Evolutionary conservation across 176 grass and related monocot species (phyloP).

Genomic region (Carex myosuroides): DNA sequence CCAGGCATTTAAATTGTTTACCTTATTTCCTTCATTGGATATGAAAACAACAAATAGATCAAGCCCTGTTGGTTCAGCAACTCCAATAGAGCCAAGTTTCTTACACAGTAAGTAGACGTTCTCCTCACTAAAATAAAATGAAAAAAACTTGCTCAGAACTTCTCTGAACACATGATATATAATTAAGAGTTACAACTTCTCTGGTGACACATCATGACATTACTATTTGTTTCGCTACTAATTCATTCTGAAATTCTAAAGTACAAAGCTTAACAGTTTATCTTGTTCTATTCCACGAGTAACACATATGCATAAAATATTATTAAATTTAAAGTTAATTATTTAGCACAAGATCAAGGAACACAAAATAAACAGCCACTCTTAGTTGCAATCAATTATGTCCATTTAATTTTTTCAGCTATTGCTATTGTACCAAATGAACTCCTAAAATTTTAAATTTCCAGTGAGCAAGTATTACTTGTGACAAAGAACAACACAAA

Average conservation of each 20-base stretch:
- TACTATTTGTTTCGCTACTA: background rate
- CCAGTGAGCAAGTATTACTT: background rate
- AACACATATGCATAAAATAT: background rate
- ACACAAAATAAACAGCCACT: background rate
- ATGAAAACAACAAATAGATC: constrained; percentile 85
- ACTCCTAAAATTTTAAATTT: background rate
- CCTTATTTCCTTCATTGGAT: constrained; percentile 71
- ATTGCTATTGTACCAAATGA: background rate
- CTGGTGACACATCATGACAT: background rate
- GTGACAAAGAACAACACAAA: background rate
- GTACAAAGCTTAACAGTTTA: background rate
- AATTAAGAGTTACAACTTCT: background rate
- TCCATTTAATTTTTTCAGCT: background rate
- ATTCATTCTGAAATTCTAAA: background rate
- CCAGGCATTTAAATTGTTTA: background rate
- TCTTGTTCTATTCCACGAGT: background rate
- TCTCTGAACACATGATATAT: background rate
- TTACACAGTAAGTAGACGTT: constrained; percentile 84
- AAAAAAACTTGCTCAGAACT: background rate
- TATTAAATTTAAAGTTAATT: background rate
- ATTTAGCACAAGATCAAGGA: background rate
- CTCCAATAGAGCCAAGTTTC: constrained; percentile 47
- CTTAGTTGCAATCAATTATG: background rate
- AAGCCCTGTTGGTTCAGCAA: constrained; percentile 40
- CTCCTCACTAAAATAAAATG: constrained; percentile 50